phyloP scores from a whole-genome alignment of 108 stramenopile genomes.

The Skeletonema costatum region DNA sequence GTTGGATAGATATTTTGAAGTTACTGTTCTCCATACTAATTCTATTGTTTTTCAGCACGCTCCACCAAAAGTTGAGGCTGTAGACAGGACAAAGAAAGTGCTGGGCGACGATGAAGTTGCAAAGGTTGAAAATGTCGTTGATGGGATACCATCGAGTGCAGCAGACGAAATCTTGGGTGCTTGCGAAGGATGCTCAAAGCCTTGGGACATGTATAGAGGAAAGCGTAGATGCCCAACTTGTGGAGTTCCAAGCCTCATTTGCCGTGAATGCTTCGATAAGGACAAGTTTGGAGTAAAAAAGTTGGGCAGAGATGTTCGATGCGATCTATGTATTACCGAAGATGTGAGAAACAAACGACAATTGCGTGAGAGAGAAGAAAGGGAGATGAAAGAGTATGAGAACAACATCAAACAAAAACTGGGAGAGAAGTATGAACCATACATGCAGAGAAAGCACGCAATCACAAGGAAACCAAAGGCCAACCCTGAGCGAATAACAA shows the following conservation, averaged over 20 bases:
- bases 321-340: slow-evolving; percentile 59
- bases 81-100: slow-evolving; percentile 38
- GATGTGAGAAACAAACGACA: slow-evolving; percentile 61
- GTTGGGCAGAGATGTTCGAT: slow-evolving; percentile 73
- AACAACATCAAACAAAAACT: slow-evolving; percentile 38
- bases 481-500: slow-evolving; percentile 83
- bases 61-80: slow-evolving; percentile 62
- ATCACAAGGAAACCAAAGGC: slow-evolving; percentile 42
- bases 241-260: slow-evolving; percentile 87
- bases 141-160: slow-evolving; percentile 20
- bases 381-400: slow-evolving; percentile 43
- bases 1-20: no score
- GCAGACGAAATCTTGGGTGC: slow-evolving; percentile 60
- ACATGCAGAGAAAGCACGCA: slow-evolving; percentile 21
- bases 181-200: slow-evolving; percentile 83
- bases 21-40: no score
- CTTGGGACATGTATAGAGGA: slow-evolving; percentile 93
- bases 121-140: slow-evolving; percentile 1
- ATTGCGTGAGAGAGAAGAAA: slow-evolving; percentile 55
- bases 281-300: slow-evolving; percentile 79
- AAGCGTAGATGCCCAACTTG: slow-evolving; percentile 90
- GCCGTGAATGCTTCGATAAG: slow-evolving; percentile 74
- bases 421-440: slow-evolving; percentile 29
- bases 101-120: slow-evolving; percentile 17
- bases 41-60: slow-evolving; percentile 55